Conservation (phyloP, 495 filamentous ascomycete species). For the Daldinia bambusicola region DNA sequence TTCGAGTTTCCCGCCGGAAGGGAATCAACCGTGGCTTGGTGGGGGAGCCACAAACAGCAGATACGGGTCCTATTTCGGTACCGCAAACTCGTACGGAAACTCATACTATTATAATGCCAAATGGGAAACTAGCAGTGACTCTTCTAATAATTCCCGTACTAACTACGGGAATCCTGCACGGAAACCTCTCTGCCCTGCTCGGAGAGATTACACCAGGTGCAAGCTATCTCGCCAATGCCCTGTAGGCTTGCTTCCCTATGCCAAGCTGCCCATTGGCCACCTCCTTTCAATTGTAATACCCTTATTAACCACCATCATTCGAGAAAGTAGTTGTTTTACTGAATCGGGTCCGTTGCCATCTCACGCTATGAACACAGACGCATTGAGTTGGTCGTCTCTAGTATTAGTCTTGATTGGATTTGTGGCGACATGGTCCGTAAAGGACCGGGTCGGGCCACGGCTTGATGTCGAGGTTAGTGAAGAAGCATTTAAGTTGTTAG, state of each 20-base stretch:
- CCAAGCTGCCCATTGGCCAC: constrained; percentile 22
- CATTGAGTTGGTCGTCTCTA: constrained; percentile 27
- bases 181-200: constrained; percentile 1
- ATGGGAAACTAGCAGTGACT: constrained; percentile 28
- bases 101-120: constrained; percentile 18
- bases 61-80: not conserved
- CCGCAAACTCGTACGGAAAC: constrained; percentile 5
- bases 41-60: constrained; percentile 17
- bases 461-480: constrained; percentile 17
- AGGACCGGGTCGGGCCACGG: constrained; percentile 12
- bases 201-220: constrained; percentile 12
- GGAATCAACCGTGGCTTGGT: constrained; percentile 20
- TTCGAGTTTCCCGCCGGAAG: constrained; percentile 19
- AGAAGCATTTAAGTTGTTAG: not conserved
- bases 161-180: not conserved
- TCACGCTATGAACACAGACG: not conserved
- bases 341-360: not conserved
- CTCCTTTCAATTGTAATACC: constrained; percentile 27
- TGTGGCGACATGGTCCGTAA: constrained; percentile 36
- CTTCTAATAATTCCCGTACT: constrained; percentile 4
- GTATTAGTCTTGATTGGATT: constrained; percentile 32
- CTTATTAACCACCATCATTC: constrained; percentile 26
- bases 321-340: constrained; percentile 18
- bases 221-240: constrained; percentile 12
- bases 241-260: constrained; percentile 15